Percentiles rank a stretch among this genome's conserved stretches.
phyloP scores from a whole-genome alignment of 192 early-diverging fungal species.

The Spizellomyces punctatus region DNA sequence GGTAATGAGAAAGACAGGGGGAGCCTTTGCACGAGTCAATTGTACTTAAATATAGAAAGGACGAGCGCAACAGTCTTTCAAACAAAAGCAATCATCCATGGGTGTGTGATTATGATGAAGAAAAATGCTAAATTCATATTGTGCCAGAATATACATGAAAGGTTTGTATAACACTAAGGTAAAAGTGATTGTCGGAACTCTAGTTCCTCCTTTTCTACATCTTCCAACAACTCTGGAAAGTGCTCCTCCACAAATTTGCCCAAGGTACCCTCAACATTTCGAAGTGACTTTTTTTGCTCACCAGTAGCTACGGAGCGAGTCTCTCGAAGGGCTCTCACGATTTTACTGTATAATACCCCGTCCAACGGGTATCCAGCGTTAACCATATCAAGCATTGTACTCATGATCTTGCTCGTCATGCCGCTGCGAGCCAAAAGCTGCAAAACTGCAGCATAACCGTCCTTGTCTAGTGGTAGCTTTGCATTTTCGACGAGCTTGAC shows the following conservation, averaged over 20 bases:
- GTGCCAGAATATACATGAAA: neutral
- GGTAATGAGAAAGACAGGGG: neutral
- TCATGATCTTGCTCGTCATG: constrained; percentile 17
- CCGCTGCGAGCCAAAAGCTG: constrained; percentile 23
- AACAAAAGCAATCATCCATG: no score
- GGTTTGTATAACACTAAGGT: neutral
- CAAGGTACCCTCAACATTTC: neutral
- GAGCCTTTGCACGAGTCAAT: neutral
- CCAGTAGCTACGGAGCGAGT: neutral
- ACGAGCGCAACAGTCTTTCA: no score
- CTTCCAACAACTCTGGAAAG: constrained; percentile 10
- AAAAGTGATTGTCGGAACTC: neutral
- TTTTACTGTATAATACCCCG: neutral
- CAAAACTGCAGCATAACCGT: constrained; percentile 8
- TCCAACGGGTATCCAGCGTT: constrained; percentile 14
- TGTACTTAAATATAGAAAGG: neutral
- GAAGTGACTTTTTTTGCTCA: no score
- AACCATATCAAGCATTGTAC: constrained; percentile 33
- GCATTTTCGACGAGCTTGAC: constrained; percentile 17
- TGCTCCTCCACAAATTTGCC: constrained; percentile 2
- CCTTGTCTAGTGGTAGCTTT: constrained; percentile 11
- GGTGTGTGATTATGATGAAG: neutral
- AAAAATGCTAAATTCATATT: neutral
- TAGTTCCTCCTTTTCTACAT: neutral
- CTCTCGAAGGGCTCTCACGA: neutral